A percentile compares a stretch with the other conserved stretches of the same genome.
These are phyloP conservation scores for Xylaria venustula DNA, from an alignment of 495 filamentous ascomycete species.

Conservation along the genomic window DNA sequence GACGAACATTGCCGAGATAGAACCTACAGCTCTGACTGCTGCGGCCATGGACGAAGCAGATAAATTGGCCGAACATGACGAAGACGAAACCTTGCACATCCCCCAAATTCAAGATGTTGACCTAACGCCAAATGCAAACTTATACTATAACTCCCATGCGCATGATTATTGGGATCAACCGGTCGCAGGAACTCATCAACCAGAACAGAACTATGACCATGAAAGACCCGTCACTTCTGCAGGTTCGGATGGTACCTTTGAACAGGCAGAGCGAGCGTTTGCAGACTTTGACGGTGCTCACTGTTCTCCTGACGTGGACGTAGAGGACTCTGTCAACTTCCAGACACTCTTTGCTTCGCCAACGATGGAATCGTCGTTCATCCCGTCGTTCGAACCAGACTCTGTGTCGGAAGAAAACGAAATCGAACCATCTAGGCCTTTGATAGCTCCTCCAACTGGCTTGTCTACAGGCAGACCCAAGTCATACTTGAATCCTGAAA, in stretches of 20 bases:
- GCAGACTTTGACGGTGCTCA: conserved; percentile 94
- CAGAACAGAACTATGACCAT: conserved; percentile 18
- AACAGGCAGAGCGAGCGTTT: conserved; percentile 71
- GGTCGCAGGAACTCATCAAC: conserved; percentile 23
- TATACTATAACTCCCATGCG: conserved; percentile 14
- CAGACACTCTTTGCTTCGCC: conserved; percentile 27
- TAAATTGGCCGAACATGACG: conserved; percentile 31
- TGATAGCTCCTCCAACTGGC: conserved; percentile 19
- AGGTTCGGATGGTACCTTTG: conserved; percentile 66
- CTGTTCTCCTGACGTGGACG: conserved; percentile 54
- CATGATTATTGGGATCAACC: conserved; percentile 29
- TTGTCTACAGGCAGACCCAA: conserved; percentile 48
- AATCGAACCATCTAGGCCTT: conserved; percentile 13
- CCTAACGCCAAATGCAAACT: conserved; percentile 23
- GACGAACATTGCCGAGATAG: conserved; percentile 46
- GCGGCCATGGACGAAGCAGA: conserved; percentile 48
- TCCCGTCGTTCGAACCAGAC: conserved; percentile 20
- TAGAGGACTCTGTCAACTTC: conserved; percentile 24
- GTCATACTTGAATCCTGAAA: conserved; percentile 62
- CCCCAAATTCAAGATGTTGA: conserved; percentile 22
- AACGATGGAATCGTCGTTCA: conserved; percentile 13
- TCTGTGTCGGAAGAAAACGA: conserved; percentile 15
- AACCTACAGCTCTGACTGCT: conserved; percentile 42
- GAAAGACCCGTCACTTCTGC: conserved; percentile 41
- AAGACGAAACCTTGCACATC: conserved; percentile 28